These are phyloP conservation scores for Piedraia hortae DNA, from an alignment of 2,329 filamentous ascomycete genomes.

Conservation along the genomic window DNA sequence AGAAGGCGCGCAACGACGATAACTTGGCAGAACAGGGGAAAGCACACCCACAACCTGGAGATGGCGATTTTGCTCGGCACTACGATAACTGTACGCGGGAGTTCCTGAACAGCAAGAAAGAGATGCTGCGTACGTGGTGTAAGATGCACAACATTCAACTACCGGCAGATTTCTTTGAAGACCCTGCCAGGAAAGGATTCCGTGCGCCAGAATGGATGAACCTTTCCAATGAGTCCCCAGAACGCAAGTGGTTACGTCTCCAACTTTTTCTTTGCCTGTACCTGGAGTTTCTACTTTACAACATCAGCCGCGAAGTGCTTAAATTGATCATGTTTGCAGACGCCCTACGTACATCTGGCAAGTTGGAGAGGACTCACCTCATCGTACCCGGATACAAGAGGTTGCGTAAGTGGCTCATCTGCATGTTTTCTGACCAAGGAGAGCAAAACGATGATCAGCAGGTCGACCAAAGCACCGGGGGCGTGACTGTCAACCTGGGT, in stretches of 20 bases:
- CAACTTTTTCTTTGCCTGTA: constrained; percentile 45
- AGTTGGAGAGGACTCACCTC: constrained; percentile 31
- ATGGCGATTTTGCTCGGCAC: constrained; percentile 26
- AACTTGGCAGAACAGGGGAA: constrained; percentile 17
- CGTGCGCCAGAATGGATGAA: constrained; percentile 13
- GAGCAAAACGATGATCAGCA: too few relatives aligned
- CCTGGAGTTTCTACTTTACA: constrained; percentile 38
- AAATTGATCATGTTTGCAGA: constrained; percentile 43
- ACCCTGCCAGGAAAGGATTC: constrained; percentile 20
- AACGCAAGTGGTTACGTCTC: constrained; percentile 35
- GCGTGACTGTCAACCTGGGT: constrained; percentile 31
- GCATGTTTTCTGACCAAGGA: too few relatives aligned
- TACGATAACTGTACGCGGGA: constrained; percentile 25
- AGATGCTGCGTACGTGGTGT: constrained; percentile 24
- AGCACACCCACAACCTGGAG: constrained; percentile 23
- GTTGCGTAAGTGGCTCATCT: constrained; percentile 34
- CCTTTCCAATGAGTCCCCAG: constrained; percentile 22
- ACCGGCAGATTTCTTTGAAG: constrained; percentile 23
- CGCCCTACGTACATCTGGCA: constrained; percentile 32
- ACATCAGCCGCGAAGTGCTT: constrained; percentile 30
- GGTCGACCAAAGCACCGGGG: constrained; percentile 26
- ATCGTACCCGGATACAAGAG: constrained; percentile 35
- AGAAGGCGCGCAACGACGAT: constrained; percentile 8
- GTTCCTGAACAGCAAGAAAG: constrained; percentile 30
- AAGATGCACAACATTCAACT: constrained; percentile 20